These are phyloP conservation scores for Mucor sp. DNA, from an alignment of 371 early-diverging fungal genomes.

Conservation along the genomic window DNA sequence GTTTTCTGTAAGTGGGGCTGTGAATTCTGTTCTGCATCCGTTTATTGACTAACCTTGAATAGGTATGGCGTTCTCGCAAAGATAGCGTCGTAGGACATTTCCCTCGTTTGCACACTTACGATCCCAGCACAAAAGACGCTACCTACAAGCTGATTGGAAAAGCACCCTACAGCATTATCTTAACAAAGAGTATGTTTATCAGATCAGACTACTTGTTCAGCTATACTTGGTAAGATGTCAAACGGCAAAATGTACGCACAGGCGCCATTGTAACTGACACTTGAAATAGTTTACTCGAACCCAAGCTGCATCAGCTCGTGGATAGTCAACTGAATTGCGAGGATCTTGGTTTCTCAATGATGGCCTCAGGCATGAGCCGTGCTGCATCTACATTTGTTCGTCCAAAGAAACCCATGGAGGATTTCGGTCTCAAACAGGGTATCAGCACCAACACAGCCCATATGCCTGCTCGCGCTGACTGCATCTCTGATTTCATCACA, in stretches of 20 bases:
- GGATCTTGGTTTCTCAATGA: slow-evolving; percentile 49
- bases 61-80: slow-evolving; percentile 34
- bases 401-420: slow-evolving; percentile 22
- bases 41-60: not conserved
- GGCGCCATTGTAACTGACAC: not conserved
- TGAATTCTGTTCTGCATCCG: not conserved
- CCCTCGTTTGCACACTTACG: slow-evolving; percentile 42
- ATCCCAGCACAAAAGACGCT: slow-evolving; percentile 19
- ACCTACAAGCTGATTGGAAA: slow-evolving; percentile 24
- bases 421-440: slow-evolving; percentile 39
- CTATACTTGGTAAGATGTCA: slow-evolving; percentile 43
- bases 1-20: slow-evolving; percentile 25
- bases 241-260: not conserved
- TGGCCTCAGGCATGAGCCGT: slow-evolving; percentile 41
- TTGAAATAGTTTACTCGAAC: slow-evolving; percentile 32
- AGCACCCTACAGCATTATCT: slow-evolving; percentile 37
- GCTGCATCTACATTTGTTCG: slow-evolving; percentile 28
- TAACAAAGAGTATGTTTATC: slow-evolving; percentile 56
- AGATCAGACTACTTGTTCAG: slow-evolving; percentile 44
- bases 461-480: slow-evolving; percentile 36
- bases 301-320: slow-evolving; percentile 33
- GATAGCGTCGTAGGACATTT: slow-evolving; percentile 48
- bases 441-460: slow-evolving; percentile 40
- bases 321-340: slow-evolving; percentile 48
- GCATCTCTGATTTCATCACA: slow-evolving; percentile 36